Evolutionary conservation across 1,139 yeast genomes (phyloP), one percentile per base, ranked within the genome.

Genomic region (Hyphopichia khmerensis): DNA sequence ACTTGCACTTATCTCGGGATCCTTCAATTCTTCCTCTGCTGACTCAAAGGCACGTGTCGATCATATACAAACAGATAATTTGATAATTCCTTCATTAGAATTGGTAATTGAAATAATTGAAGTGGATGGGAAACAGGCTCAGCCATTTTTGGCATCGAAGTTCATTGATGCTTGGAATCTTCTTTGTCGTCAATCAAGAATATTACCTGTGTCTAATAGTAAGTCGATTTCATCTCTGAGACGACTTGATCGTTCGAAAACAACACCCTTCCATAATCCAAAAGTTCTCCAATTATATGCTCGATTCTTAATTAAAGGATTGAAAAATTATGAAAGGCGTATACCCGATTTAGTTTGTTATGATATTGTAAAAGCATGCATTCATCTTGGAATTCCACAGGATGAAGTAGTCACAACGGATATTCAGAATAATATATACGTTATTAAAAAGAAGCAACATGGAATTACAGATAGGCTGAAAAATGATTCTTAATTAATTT

Each of bases 91-190:
- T 14, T 47, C 62, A 0, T 43, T 64, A 21, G 51, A 62, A 32
- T 53, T 72, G 14, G 57, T 63, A 14, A 57, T 57, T 2, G 52
- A 52, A 3, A 59, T 72, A 7, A 36, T 73, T 6, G 46, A 59
- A 16, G 58, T 59, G 26, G 79, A 73, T 42, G 43, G 48, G 8
- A 42, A 40, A 15, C 53, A 56, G 32, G 46, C 48, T 4, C 72
- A 69, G 38, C 52, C 53, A 18, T 71, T 71, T 43, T 57, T 72
- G 48, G 59, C 65, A 18, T 56, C 63, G 30, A 61, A 62, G 43
- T 72, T 69, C 42, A 46, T 61, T 21, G 77, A 72, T 14, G 57
- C 71, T 39, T 69, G 75, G 71, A 62, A 55, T 8, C 67, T 52
- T 39, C 48, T 64, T 36, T 48, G 50, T 4, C 29, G n/a, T 7